Percentiles rank a stretch among this genome's conserved stretches.
phyloP scores from a whole-genome alignment of 495 filamentous ascomycete genomes.

The Cercophora sp. region DNA sequence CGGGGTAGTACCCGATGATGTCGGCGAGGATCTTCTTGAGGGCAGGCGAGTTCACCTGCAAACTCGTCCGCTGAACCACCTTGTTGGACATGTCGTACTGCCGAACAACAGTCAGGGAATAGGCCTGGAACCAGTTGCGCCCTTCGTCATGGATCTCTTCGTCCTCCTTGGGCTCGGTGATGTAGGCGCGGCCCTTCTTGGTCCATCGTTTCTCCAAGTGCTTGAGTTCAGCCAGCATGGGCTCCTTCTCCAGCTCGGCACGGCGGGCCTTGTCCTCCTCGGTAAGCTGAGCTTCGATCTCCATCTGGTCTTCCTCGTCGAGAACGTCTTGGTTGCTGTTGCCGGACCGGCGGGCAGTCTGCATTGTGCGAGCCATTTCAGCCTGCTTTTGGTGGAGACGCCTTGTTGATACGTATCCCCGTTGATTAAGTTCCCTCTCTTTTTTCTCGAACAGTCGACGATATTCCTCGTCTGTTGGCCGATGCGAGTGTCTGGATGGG shows the following conservation, averaged over 20 bases:
- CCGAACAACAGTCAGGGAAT: constrained; percentile 6
- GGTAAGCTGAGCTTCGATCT: constrained; percentile 12
- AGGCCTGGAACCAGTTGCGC: constrained; percentile 17
- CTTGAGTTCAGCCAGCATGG: constrained; percentile 18
- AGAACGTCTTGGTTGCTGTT: neutral
- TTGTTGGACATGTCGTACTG: constrained; percentile 11
- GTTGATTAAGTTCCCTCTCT: too few relatives aligned
- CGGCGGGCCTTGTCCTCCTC: constrained; percentile 14
- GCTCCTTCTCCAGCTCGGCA: constrained; percentile 13
- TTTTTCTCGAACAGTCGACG: too few relatives aligned
- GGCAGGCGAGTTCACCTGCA: constrained; percentile 13
- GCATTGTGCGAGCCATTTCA: neutral
- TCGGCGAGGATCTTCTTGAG: constrained; percentile 7
- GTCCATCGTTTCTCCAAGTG: constrained; percentile 16
- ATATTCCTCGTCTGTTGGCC: too few relatives aligned
- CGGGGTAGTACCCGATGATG: constrained; percentile 11
- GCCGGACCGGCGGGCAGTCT: neutral
- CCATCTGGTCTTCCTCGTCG: constrained; percentile 12
- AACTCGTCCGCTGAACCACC: constrained; percentile 3
- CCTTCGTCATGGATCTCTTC: constrained; percentile 6
- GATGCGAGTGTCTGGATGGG: too few relatives aligned
- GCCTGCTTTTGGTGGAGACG: too few relatives aligned
- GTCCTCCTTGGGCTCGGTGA: constrained; percentile 16
- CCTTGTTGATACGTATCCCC: too few relatives aligned
- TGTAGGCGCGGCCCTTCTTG: constrained; percentile 10